phyloP scores from a whole-genome alignment of 495 filamentous ascomycete species.

The Zalerion maritima region DNA sequence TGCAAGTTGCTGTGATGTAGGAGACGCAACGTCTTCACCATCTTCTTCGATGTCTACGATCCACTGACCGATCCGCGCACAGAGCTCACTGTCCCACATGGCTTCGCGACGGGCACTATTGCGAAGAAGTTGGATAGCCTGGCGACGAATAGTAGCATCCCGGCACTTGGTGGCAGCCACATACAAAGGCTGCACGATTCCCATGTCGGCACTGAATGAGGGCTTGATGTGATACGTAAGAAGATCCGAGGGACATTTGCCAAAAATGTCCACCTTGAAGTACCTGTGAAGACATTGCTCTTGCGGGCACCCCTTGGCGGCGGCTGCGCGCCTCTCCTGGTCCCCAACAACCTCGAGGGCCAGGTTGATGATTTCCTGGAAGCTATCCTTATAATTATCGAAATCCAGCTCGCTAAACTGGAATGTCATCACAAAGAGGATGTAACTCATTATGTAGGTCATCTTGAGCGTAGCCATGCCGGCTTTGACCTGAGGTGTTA shows the following conservation, averaged over 20 bases:
- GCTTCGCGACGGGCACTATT: slow-evolving; percentile 43
- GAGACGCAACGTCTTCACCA: slow-evolving; percentile 19
- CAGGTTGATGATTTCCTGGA: slow-evolving; percentile 28
- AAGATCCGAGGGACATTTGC: slow-evolving; percentile 24
- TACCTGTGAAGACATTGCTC: slow-evolving; percentile 25
- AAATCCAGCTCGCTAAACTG: slow-evolving; percentile 32
- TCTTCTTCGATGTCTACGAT: slow-evolving; percentile 44
- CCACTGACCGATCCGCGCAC: slow-evolving; percentile 37
- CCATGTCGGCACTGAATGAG: slow-evolving; percentile 38
- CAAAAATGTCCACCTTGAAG: slow-evolving; percentile 22
- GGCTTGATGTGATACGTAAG: slow-evolving; percentile 34
- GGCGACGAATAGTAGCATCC: slow-evolving; percentile 35
- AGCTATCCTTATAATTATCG: slow-evolving; percentile 24
- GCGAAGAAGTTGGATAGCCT: slow-evolving; percentile 40
- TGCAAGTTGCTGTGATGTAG: too few species aligned
- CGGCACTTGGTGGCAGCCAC: slow-evolving; percentile 45
- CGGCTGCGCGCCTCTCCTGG: slow-evolving; percentile 30
- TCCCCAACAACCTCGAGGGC: slow-evolving; percentile 33
- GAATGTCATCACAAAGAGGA: slow-evolving; percentile 41
- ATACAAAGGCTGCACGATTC: slow-evolving; percentile 40
- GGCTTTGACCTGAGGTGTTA: slow-evolving; percentile 37
- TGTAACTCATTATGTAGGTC: slow-evolving; percentile 35
- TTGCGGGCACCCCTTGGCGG: slow-evolving; percentile 29
- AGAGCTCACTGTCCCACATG: slow-evolving; percentile 46
- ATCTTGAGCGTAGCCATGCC: slow-evolving; percentile 40